phyloP scores from a whole-genome alignment of 2,329 filamentous ascomycete genomes.

The Myriangium duriaei region DNA sequence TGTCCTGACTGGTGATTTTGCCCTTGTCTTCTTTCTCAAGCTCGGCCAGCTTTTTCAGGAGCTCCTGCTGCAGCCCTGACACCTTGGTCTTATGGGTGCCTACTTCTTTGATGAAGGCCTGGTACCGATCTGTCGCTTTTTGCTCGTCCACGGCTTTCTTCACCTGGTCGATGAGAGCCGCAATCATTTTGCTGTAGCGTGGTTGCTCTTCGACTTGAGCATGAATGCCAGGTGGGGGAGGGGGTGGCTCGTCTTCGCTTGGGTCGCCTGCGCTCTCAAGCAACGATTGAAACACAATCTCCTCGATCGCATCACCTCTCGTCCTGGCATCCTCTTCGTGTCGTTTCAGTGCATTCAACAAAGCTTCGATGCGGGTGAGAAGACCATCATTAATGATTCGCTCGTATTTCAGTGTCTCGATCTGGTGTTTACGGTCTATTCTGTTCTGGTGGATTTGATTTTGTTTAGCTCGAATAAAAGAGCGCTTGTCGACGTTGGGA shows the following conservation, averaged over 20 bases:
- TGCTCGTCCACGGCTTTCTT: slow-evolving; percentile 69
- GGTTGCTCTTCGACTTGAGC: slow-evolving; percentile 61
- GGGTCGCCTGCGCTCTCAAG: slow-evolving; percentile 67
- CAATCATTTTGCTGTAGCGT: slow-evolving; percentile 95
- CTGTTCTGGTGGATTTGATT: slow-evolving; percentile 91
- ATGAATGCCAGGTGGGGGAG: slow-evolving; percentile 69
- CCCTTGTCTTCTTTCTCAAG: slow-evolving; percentile 72
- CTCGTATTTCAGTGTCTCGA: slow-evolving; percentile 85
- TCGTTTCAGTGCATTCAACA: slow-evolving; percentile 61
- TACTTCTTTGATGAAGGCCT: slow-evolving; percentile 67
- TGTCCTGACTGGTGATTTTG: slow-evolving; percentile 88
- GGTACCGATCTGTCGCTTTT: slow-evolving; percentile 55
- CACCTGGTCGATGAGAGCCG: slow-evolving; percentile 85
- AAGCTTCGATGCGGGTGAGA: slow-evolving; percentile 65
- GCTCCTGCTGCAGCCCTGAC: slow-evolving; percentile 60
- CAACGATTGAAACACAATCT: slow-evolving; percentile 78
- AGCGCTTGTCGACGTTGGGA: slow-evolving; percentile 95
- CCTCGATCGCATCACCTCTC: slow-evolving; percentile 52
- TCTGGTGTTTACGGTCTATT: slow-evolving; percentile 71
- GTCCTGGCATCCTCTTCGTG: slow-evolving; percentile 52
- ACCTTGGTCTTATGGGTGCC: slow-evolving; percentile 67
- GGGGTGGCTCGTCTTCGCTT: slow-evolving; percentile 61
- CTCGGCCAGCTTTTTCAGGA: slow-evolving; percentile 60
- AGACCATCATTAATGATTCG: slow-evolving; percentile 86
- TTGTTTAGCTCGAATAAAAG: slow-evolving; percentile 97